Evolutionary conservation across 306 rosid species (phyloP).

Genomic region (apple (Malus domestica)): ASM211411v1 NC_041798.1:41558001-41558500

Average conservation of each 20-base stretch:
- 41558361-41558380: slow-evolving; percentile 16
- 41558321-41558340: slow-evolving; percentile 26
- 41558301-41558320: background rate
- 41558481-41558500: background rate
- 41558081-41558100: background rate
- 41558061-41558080: background rate
- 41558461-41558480: background rate
- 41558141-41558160: background rate
- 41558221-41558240: background rate
- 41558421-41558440: background rate
- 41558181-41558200: background rate
- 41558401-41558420: background rate
- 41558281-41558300: background rate
- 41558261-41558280: background rate
- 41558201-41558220: background rate
- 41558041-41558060: slow-evolving; percentile 6
- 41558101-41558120: background rate
- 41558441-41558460: background rate
- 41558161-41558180: background rate
- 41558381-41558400: slow-evolving; percentile 22
- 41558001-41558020: slow-evolving; percentile 1
- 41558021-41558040: background rate
- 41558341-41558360: background rate
- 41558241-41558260: background rate
- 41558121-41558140: background rate